Base-by-base conservation (phyloP, 2,329 filamentous ascomycete genomes). In the Bimuria novae-zelandiae region DNA sequence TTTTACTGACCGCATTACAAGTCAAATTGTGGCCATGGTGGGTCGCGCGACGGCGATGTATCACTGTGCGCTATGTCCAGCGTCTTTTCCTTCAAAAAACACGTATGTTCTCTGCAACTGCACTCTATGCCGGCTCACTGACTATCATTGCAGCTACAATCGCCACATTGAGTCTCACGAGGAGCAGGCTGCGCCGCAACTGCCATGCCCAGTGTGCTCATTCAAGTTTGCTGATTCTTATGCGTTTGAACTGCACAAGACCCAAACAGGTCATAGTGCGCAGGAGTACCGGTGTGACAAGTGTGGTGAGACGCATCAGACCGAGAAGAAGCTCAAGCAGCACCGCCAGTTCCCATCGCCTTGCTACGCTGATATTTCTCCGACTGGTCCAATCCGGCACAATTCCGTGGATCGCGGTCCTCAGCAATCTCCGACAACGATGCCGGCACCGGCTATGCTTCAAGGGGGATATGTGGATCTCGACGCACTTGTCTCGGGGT, bases 201-300 rank as follows among this genome's bases (percentile, higher is more conserved):
- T 50, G 21, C n/a, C 37, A 7, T 68, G 63, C 32, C n/a, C 43
- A 2, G 25, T 33, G 0, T 70, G 67, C 42, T 12, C 39, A 0
- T 60, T 54, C 49, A 21, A 33, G 1, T 69, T 66, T 19, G 22
- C 47, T 10, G 62, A 68, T 50, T 52, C 54, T 2, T 44, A 61
- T n/a, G 56, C 56, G 0, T 59, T 70, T 0, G 65, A 69, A 29
- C 25, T 50, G 0, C 68, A 70, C 32, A 43, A 49, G 29, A 49
- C 55, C 12, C 25, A 43, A 16, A 53, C 19, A 10, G 54, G 57
- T 5, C 65, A 69, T 41, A 23, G 22, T 6, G 16, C 37, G 17
- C 6, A 25, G 3, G 14, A 32, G 2, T 43, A 52, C 19, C 2
- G 16, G 10, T 59, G 52, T 33, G 54, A 54, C 3, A 49, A 51